A percentile compares a stretch with the other conserved stretches of the same genome.
Conservation (phyloP, 164 flowering plant genomes). For the Macadamia integrifolia region DNA sequence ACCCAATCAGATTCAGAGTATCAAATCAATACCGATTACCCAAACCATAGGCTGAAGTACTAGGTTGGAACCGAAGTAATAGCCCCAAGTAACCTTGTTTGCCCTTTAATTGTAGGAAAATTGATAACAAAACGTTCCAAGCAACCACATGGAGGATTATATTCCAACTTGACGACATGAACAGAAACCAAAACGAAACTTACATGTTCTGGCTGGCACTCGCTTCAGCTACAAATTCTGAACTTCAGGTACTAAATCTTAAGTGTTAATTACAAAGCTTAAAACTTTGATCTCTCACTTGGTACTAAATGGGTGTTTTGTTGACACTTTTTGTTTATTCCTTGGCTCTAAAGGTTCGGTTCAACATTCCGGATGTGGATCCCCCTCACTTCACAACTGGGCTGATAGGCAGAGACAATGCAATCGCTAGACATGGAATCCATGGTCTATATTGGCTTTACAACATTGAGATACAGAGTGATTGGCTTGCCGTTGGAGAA, state of each 20-base stretch:
- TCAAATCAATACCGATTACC: too few species aligned
- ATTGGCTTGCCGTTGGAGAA: background rate
- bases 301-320: background rate
- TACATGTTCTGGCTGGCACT: constrained; percentile 26
- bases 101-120: constrained; percentile 32
- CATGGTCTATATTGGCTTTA: constrained; percentile 10
- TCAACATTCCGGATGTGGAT: background rate
- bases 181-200: constrained; percentile 9
- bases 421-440: constrained; percentile 11
- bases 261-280: background rate
- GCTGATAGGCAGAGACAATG: constrained; percentile 6
- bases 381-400: constrained; percentile 5
- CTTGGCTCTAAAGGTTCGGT: background rate
- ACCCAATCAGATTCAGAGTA: too few species aligned
- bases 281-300: background rate
- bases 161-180: constrained; percentile 19
- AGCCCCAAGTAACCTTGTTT: background rate
- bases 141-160: constrained; percentile 52
- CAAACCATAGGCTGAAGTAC: too few species aligned
- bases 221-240: constrained; percentile 27
- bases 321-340: background rate
- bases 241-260: constrained; percentile 18
- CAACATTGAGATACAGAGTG: background rate
- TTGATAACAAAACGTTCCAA: constrained; percentile 26
- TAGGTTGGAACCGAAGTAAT: background rate